Evolutionary conservation across 75 land plant genomes (phyloP).

Genomic region (Sequoia sempervirens): DNA sequence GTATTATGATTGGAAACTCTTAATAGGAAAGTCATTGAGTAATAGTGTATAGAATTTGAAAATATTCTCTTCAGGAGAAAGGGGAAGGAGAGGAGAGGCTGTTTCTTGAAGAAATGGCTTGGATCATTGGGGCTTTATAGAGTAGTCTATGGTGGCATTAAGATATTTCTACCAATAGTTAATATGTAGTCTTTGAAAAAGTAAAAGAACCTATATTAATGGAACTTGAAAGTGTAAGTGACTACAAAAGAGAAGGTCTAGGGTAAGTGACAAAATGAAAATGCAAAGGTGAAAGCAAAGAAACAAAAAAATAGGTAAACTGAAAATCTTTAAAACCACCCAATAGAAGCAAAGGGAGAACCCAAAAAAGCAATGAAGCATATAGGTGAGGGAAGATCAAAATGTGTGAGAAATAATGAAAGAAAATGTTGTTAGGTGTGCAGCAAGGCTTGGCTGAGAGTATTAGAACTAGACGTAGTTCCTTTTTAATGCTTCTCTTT

Average conservation of each 20-base stretch:
- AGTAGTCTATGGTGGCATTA: background rate
- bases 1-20: background rate
- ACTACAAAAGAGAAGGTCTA: background rate
- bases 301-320: no score
- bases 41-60: background rate
- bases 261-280: background rate
- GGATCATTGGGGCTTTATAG: background rate
- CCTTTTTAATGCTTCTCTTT: no score
- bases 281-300: no score
- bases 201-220: background rate
- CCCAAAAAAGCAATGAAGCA: no score
- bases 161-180: background rate
- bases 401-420: no score
- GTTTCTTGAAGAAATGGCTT: background rate
- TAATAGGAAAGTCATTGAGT: background rate
- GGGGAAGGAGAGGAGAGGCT: background rate
- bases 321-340: no score
- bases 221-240: background rate
- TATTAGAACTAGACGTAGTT: no score
- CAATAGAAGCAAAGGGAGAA: no score
- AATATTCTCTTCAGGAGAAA: background rate
- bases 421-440: no score
- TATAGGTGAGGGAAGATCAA: no score
- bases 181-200: background rate
- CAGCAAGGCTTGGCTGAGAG: no score